Percentiles rank a stretch among this genome's conserved stretches.
phyloP scores from a whole-genome alignment of 2,329 filamentous ascomycete species.

The Keithomyces neogunnii region DNA sequence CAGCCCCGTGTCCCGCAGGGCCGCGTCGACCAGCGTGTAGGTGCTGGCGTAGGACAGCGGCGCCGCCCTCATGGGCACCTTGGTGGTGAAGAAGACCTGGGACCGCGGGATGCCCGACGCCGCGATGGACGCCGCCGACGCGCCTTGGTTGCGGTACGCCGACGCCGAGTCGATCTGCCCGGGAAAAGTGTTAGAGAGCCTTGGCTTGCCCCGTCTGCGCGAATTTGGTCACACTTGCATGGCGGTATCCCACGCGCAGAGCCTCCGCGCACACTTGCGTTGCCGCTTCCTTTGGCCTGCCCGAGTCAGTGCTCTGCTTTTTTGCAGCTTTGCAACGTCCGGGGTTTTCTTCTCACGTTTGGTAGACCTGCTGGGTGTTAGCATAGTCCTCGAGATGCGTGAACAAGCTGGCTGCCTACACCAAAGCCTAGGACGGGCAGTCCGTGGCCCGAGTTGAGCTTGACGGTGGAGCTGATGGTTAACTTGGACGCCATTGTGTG shows the following conservation, averaged over 20 bases:
- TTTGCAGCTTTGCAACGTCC: background rate
- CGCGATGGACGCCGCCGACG: conserved; percentile 36
- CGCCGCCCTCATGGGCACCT: conserved; percentile 34
- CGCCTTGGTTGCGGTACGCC: conserved; percentile 42
- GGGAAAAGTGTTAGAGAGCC: background rate
- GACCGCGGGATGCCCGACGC: conserved; percentile 33
- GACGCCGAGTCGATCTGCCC: conserved; percentile 44
- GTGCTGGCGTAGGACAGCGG: conserved; percentile 51
- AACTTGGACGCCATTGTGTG: conserved; percentile 37
- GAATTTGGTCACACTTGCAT: conserved; percentile 25
- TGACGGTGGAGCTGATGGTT: conserved; percentile 37
- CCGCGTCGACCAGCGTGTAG: conserved; percentile 54
- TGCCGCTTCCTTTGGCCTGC: conserved; percentile 21
- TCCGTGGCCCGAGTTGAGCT: conserved; percentile 46
- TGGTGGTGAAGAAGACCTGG: conserved; percentile 48
- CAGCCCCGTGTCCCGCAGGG: conserved; percentile 52
- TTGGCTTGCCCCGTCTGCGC: background rate
- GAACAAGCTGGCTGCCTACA: conserved; percentile 26
- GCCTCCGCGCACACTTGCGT: conserved; percentile 35
- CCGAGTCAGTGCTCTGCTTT: background rate
- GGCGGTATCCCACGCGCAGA: conserved; percentile 43
- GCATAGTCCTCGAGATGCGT: background rate
- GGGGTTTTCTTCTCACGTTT: conserved; percentile 32
- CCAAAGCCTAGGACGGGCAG: conserved; percentile 46
- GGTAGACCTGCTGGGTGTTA: conserved; percentile 34